Evolutionary conservation across 495 filamentous ascomycete genomes (phyloP), one percentile per base, ranked within the genome.

Genomic region (Aspergillus baeticus): DNA sequence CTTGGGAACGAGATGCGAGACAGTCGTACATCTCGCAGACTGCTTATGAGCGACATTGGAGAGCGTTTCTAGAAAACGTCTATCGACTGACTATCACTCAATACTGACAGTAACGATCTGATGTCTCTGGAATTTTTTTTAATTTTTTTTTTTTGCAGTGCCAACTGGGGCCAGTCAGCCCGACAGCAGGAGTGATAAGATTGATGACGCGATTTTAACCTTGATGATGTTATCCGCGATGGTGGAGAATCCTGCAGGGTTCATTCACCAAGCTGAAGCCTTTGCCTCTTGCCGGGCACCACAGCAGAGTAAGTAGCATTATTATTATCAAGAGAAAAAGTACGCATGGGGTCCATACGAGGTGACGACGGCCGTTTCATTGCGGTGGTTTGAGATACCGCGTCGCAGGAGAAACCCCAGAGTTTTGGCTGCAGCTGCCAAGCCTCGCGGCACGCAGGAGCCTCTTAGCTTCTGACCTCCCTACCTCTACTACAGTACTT

Each of bases 201-300:
- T 66, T 47, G 54, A 71, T 71, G 72, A 67, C 68, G 70, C 66
- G 65, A 74, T 74, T 67, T 66, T 63, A 68, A 69, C 68, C 66
- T 62, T 31, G 60, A 73, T 72, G 63, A 65, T 67, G 65, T 61
- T 60, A 58, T 60, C 54, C 49, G 54, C 38, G 43, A 18, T 49
- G 42, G 38, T 46, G 50, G 42, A 42, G 43, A 59, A 34, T 17
- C 46, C 22, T 50, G 51, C 46, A 56, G 38, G 50, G 42, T 45
- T 38, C 29, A 10, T 37, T 18, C 22, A 5, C 41, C 20, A 36
- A n/a, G 45, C 43, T 31, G 45, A 31, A 48, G 7, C 5, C 11
- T 10, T n/a, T 35, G 43, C n/a, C 13, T 34, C 23, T 17, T 35
- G 31, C 26, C 26, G 26, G 26, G 26, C 26, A 29, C 26, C 4